Conservation (phyloP, 805 yeast genomes). For the Lachancea sp. region DNA sequence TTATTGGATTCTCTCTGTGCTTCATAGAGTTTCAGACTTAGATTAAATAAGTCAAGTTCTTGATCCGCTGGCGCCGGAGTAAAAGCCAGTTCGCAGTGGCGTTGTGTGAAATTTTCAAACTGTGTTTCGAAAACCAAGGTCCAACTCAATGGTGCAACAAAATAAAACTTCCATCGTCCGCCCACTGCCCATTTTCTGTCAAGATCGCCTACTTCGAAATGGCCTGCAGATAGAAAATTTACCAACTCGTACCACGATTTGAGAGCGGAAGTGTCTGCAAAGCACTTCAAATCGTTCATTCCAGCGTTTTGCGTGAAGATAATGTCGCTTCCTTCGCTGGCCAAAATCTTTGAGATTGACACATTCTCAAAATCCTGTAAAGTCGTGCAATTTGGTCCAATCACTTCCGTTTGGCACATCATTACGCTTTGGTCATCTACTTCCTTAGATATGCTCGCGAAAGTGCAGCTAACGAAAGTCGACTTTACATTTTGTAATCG, state of each 20-base stretch:
- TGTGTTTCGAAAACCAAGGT: conserved; percentile 17
- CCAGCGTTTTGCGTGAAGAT: conserved; percentile 3
- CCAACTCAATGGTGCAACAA: conserved; percentile 13
- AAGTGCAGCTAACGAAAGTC: conserved; percentile 16
- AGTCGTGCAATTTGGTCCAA: conserved; percentile 5
- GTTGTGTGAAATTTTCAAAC: conserved; percentile 16
- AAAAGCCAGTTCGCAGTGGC: conserved; percentile 19
- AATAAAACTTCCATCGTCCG: conserved; percentile 17
- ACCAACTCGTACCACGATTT: conserved; percentile 25
- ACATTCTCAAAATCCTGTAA: conserved; percentile 6
- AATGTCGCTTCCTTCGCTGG: conserved; percentile 26
- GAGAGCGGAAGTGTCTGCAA: conserved; percentile 3
- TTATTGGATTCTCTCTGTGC: conserved; percentile 13
- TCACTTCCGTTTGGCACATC: conserved; percentile 12
- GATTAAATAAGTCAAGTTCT: conserved; percentile 24
- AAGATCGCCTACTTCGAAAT: conserved; percentile 5
- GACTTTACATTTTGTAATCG: neutral
- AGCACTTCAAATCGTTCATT: conserved; percentile 11
- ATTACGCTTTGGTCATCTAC: conserved; percentile 11
- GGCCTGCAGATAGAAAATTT: conserved; percentile 16
- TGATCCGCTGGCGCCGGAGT: conserved; percentile 8
- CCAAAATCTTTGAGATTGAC: conserved; percentile 10
- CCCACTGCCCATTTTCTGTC: conserved; percentile 6
- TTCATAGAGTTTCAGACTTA: conserved; percentile 16
- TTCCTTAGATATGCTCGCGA: conserved; percentile 2